Percentiles rank a stretch among this genome's conserved stretches.
Evolutionary conservation across 2,329 filamentous ascomycete genomes (phyloP).

Genomic region (Aspergillus alliaceus): DNA sequence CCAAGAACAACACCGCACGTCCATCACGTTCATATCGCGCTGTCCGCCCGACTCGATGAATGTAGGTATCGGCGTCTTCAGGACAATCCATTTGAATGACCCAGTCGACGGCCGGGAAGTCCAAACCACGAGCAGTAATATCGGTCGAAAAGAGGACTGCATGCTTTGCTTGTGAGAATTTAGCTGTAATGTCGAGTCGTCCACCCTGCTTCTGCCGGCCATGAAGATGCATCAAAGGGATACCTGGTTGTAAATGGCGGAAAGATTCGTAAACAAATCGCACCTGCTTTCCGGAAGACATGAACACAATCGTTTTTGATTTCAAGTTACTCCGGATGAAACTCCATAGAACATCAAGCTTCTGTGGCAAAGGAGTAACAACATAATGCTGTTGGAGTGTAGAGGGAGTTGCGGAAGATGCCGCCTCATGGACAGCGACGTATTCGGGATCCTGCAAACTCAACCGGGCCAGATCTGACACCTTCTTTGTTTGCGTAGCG

Average conservation of each 20-base stretch:
- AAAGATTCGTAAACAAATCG: slow-evolving; percentile 94
- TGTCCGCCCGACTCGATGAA: slow-evolving; percentile 91
- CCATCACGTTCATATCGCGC: slow-evolving; percentile 90
- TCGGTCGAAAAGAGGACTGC: slow-evolving; percentile 94
- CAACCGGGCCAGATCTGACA: slow-evolving; percentile 85
- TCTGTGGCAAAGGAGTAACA: slow-evolving; percentile 78
- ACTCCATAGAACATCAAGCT: slow-evolving; percentile 87
- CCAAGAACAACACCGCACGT: slow-evolving; percentile 83
- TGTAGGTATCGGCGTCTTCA: slow-evolving; percentile 96
- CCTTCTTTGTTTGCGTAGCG: slow-evolving; percentile 91
- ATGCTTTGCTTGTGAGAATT: slow-evolving; percentile 77
- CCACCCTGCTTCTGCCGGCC: slow-evolving; percentile 91
- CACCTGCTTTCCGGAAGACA: slow-evolving; percentile 94
- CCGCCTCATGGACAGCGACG: slow-evolving; percentile 85
- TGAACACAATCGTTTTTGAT: slow-evolving; percentile 90
- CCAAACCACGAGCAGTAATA: slow-evolving; percentile 87
- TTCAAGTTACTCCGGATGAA: slow-evolving; percentile 91
- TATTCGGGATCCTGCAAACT: slow-evolving; percentile 92
- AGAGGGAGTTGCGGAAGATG: slow-evolving; percentile 74
- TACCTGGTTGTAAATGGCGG: slow-evolving; percentile 88
- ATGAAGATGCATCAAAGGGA: slow-evolving; percentile 87
- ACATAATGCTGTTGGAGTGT: slow-evolving; percentile 90
- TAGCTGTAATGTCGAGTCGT: slow-evolving; percentile 80
- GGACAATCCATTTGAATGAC: slow-evolving; percentile 98
- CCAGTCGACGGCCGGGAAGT: slow-evolving; percentile 97